A percentile compares a stretch with the other conserved stretches of the same genome.
These are phyloP conservation scores for Inosperma sp. DNA, from an alignment of 768 basidiomycete genomes.

Conservation along the genomic window DNA sequence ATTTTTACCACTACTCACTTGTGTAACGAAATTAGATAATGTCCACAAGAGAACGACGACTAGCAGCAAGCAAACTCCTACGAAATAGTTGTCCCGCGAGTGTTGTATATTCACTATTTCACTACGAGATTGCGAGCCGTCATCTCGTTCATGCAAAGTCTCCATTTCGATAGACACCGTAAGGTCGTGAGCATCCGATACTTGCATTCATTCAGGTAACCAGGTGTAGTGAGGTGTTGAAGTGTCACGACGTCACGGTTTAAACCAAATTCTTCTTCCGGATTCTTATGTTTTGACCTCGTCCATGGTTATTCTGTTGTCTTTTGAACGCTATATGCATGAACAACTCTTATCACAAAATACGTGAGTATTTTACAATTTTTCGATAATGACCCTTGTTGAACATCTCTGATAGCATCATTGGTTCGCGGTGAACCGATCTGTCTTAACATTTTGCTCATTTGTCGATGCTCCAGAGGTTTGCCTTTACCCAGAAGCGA, in stretches of 20 bases:
- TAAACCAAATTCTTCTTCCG: no score
- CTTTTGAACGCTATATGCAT: no score
- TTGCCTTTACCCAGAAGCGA: constrained; percentile 49
- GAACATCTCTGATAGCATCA: no score
- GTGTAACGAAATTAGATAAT: constrained; percentile 79
- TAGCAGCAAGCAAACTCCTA: constrained; percentile 67
- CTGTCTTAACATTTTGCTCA: constrained; percentile 31
- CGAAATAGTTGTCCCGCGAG: constrained; percentile 30
- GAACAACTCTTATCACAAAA: no score
- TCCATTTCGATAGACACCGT: constrained; percentile 6
- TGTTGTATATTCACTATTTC: constrained; percentile 4
- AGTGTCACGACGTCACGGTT: no score
- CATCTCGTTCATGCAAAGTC: background rate
- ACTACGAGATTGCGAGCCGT: background rate
- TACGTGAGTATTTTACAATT: no score
- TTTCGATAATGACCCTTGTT: no score
- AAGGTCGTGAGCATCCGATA: no score
- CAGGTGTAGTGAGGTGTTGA: no score
- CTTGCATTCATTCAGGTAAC: no score
- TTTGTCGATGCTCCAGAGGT: constrained; percentile 75
- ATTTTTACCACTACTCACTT: constrained; percentile 39
- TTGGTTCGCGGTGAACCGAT: constrained; percentile 1
- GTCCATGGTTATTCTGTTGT: no score
- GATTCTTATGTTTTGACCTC: no score
- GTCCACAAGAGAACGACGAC: constrained; percentile 88